Percentiles rank a stretch among this genome's conserved stretches.
phyloP scores from a whole-genome alignment of 2,329 filamentous ascomycete genomes.

The Xylaria sp. region DNA sequence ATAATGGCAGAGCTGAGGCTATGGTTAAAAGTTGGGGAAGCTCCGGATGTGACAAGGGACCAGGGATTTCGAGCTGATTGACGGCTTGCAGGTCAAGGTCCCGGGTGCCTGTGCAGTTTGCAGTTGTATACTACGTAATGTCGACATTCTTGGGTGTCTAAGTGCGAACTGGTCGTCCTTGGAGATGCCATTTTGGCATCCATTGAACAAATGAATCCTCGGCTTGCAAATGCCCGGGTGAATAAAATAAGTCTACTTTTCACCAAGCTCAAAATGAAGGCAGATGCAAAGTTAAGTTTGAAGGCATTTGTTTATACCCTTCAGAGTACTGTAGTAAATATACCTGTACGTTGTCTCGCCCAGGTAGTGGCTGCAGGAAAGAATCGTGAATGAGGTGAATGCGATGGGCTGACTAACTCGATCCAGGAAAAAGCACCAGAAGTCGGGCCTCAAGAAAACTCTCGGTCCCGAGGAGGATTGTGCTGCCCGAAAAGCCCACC shows the following conservation, averaged over 20 bases:
- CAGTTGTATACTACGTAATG: not conserved
- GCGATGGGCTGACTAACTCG: not conserved
- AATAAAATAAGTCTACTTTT: not conserved
- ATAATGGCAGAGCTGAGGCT: constrained; percentile 17
- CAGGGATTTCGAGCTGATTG: constrained; percentile 13
- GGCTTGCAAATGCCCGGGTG: not conserved
- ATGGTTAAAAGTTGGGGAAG: constrained; percentile 36
- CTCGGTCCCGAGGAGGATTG: constrained; percentile 33
- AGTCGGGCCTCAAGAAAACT: constrained; percentile 13
- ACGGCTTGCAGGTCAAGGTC: constrained; percentile 4
- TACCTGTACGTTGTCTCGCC: not conserved
- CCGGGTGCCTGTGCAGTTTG: not conserved
- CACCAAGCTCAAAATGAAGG: not conserved
- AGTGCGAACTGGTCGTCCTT: too few relatives aligned
- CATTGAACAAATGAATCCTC: not conserved
- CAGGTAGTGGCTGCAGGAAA: not conserved
- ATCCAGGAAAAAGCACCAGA: not conserved
- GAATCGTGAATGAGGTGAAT: not conserved
- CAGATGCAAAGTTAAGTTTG: not conserved
- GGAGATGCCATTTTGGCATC: not conserved
- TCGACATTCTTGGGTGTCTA: too few relatives aligned
- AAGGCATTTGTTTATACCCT: not conserved
- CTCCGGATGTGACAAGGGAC: constrained; percentile 26
- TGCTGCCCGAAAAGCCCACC: constrained; percentile 11
- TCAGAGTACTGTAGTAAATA: not conserved